Conservation (phyloP, 768 basidiomycete species). For the Boletellus ananiceps region DNA sequence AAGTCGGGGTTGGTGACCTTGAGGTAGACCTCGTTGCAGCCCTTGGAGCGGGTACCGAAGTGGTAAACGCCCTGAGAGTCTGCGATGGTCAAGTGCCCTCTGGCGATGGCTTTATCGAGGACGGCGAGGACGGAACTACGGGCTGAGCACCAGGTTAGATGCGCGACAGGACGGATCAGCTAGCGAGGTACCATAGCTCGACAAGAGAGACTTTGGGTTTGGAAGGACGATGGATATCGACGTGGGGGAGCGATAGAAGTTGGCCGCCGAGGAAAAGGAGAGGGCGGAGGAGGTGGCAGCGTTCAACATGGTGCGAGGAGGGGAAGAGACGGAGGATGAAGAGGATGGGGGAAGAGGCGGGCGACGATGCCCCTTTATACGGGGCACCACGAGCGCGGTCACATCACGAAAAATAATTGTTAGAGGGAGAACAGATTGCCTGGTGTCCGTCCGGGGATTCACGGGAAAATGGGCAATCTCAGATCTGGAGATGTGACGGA, state of each 20-base stretch:
- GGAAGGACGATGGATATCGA: conserved; percentile 29
- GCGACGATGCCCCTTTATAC: conserved; percentile 30
- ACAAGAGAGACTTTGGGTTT: conserved; percentile 26
- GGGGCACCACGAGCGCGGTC: conserved; percentile 7
- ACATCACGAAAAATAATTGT: conserved; percentile 23
- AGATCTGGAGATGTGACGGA: conserved; percentile 30
- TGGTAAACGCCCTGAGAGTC: conserved; percentile 57
- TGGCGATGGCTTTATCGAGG: conserved; percentile 52
- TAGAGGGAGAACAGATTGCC: conserved; percentile 32
- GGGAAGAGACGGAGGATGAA: background rate
- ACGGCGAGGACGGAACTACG: conserved; percentile 57
- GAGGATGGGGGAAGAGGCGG: conserved; percentile 15
- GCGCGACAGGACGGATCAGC: background rate
- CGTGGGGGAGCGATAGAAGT: conserved; percentile 31
- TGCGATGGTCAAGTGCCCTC: conserved; percentile 57
- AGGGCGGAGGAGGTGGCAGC: conserved; percentile 28
- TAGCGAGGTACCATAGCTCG: conserved; percentile 23
- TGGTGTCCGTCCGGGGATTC: conserved; percentile 31
- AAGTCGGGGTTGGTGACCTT: conserved; percentile 57
- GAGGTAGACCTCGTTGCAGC: conserved; percentile 57
- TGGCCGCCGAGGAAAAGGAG: conserved; percentile 28
- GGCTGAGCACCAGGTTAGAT: conserved; percentile 34
- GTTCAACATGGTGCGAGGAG: conserved; percentile 25
- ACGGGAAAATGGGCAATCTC: conserved; percentile 31
- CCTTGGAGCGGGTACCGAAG: conserved; percentile 55